These are phyloP conservation scores for Mallotus nudiflorus DNA, from an alignment of 345 rosid species.

Conservation along the genomic window DNA sequence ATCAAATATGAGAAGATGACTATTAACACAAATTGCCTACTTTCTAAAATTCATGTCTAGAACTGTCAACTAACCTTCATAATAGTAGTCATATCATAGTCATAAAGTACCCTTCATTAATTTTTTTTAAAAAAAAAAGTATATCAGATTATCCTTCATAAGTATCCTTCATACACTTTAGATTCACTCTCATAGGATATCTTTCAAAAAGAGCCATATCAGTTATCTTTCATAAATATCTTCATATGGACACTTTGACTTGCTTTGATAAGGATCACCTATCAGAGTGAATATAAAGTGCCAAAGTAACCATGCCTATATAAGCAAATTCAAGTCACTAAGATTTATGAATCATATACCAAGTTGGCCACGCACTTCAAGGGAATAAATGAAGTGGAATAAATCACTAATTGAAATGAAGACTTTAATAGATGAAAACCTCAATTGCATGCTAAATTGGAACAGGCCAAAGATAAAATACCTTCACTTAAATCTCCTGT, in stretches of 20 bases:
- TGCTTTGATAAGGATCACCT: not conserved
- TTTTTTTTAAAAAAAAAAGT: not conserved
- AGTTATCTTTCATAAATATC: not conserved
- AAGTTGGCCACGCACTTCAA: not conserved
- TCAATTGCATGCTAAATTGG: slow-evolving; percentile 6
- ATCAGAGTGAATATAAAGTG: not conserved
- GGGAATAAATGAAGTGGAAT: not conserved
- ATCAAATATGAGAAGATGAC: not conserved
- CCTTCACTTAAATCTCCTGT: slow-evolving; percentile 40
- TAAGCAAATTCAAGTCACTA: not conserved
- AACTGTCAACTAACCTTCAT: too few species aligned
- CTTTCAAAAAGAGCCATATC: too few species aligned
- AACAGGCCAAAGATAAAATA: slow-evolving; percentile 26
- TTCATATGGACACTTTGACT: not conserved
- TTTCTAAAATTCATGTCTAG: too few species aligned
- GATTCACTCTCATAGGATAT: too few species aligned
- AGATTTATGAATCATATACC: not conserved
- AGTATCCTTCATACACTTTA: too few species aligned
- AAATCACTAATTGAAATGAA: not conserved
- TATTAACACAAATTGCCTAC: too few species aligned
- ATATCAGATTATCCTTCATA: not conserved
- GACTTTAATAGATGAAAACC: not conserved
- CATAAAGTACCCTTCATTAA: too few species aligned
- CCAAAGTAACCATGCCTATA: not conserved
- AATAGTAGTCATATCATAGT: too few species aligned